A percentile compares a stretch with the other conserved stretches of the same genome.
phyloP scores from a whole-genome alignment of 345 rosid genomes.

The Populus tremula region DNA sequence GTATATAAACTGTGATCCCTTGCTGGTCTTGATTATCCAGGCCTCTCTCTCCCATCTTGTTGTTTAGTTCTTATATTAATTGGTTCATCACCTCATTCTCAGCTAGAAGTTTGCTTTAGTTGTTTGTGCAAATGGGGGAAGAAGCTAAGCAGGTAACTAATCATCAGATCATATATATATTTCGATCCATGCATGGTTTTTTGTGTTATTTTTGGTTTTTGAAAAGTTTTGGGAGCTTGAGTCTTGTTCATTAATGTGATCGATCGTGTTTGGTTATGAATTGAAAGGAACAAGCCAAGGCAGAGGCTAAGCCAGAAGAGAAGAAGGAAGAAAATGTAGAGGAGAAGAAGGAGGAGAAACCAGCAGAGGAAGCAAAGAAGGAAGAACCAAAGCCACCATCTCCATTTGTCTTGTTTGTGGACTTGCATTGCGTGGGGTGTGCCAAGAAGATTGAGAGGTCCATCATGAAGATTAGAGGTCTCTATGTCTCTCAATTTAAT shows the following conservation, averaged over 20 bases:
- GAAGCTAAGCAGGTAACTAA: conserved; percentile 66
- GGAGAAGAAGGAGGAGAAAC: conserved; percentile 32
- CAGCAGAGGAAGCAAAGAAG: conserved; percentile 20
- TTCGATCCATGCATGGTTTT: background rate
- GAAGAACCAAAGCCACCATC: conserved; percentile 55
- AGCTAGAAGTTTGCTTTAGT: background rate
- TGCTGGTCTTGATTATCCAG: background rate
- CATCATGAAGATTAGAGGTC: conserved; percentile 76
- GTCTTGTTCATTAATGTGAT: background rate
- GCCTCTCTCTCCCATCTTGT: background rate
- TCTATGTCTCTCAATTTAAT: background rate
- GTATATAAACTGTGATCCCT: conserved; percentile 13
- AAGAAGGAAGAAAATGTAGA: conserved; percentile 23
- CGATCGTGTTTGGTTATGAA: background rate
- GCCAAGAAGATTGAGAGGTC: conserved; percentile 85
- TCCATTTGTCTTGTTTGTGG: conserved; percentile 65
- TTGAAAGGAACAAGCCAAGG: conserved; percentile 31
- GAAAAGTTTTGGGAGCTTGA: background rate
- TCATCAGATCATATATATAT: background rate
- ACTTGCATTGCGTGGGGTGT: conserved; percentile 92
- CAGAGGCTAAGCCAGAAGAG: conserved; percentile 41
- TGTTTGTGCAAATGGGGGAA: conserved; percentile 54
- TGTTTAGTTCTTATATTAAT: background rate
- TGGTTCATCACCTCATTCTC: background rate
- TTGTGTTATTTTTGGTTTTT: background rate